These are phyloP conservation scores for Funneliformis geosporum DNA, from an alignment of 192 early-diverging fungal species.

Conservation along the genomic window DNA sequence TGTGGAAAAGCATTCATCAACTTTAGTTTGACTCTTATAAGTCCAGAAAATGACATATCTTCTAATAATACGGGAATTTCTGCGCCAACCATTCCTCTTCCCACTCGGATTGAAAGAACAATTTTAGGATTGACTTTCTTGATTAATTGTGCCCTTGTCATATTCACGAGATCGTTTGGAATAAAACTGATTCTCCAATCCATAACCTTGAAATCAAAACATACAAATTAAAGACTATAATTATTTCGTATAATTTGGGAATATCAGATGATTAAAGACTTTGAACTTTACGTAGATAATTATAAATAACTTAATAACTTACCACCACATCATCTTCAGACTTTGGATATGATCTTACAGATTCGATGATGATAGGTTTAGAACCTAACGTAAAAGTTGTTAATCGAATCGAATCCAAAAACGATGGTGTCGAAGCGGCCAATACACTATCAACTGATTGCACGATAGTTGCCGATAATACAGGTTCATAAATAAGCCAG, in stretches of 20 bases:
- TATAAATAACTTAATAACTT: constrained; percentile 29
- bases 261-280: too few relatives aligned
- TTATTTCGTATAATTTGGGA: background rate
- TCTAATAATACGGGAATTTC: constrained; percentile 84
- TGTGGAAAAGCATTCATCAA: constrained; percentile 86
- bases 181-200: constrained; percentile 88
- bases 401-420: constrained; percentile 76
- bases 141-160: constrained; percentile 67
- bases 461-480: constrained; percentile 73
- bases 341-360: constrained; percentile 70
- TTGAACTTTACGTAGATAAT: too few relatives aligned
- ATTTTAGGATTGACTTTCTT: constrained; percentile 86
- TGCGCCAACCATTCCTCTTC: constrained; percentile 83
- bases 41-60: constrained; percentile 79
- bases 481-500: constrained; percentile 91
- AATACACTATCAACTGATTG: constrained; percentile 73
- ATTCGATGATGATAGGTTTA: constrained; percentile 72
- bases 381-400: constrained; percentile 78
- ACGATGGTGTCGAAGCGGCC: constrained; percentile 72
- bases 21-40: constrained; percentile 80
- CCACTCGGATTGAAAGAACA: constrained; percentile 80
- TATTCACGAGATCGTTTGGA: constrained; percentile 77
- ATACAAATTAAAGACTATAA: background rate
- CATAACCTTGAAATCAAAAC: constrained; percentile 62
- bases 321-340: constrained; percentile 75